These are phyloP conservation scores for Peronospora destructor DNA, from an alignment of 352 stramenopile species.

Conservation along the genomic window DNA sequence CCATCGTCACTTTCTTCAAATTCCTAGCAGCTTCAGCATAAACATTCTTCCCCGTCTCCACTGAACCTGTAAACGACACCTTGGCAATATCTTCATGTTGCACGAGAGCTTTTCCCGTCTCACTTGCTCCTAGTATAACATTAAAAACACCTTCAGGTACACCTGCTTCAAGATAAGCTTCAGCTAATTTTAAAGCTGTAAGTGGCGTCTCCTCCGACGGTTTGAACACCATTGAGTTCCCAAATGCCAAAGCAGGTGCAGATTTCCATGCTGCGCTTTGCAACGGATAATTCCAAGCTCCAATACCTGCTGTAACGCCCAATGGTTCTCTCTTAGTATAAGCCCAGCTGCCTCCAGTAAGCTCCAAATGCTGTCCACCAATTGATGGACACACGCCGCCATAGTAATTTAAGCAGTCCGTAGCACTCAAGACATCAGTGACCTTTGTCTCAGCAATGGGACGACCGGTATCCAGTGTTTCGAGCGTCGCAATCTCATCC, in stretches of 20 bases:
- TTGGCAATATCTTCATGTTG: background rate
- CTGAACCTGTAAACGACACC: slow-evolving; percentile 12
- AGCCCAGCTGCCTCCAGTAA: slow-evolving; percentile 58
- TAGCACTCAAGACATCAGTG: slow-evolving; percentile 63
- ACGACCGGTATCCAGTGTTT: slow-evolving; percentile 74
- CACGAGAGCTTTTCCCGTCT: slow-evolving; percentile 1
- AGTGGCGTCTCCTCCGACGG: slow-evolving; percentile 80
- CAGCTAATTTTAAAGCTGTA: slow-evolving; percentile 25
- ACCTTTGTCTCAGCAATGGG: slow-evolving; percentile 65
- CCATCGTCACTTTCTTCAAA: slow-evolving; percentile 29
- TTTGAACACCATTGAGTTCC: slow-evolving; percentile 91
- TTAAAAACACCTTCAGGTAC: slow-evolving; percentile 24
- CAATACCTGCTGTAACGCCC: slow-evolving; percentile 66
- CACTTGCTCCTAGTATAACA: background rate
- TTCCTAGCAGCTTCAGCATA: slow-evolving; percentile 17
- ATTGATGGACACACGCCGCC: slow-evolving; percentile 55
- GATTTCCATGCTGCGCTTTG: slow-evolving; percentile 80
- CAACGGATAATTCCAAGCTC: slow-evolving; percentile 80
- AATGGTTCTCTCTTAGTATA: slow-evolving; percentile 74
- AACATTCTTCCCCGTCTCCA: slow-evolving; percentile 18
- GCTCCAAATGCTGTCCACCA: slow-evolving; percentile 60
- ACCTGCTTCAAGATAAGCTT: slow-evolving; percentile 62
- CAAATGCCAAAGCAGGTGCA: slow-evolving; percentile 72
- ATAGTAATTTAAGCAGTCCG: slow-evolving; percentile 79
- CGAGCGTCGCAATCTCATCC: slow-evolving; percentile 59